phyloP scores from a whole-genome alignment of 345 rosid genomes.

The Corchorus capsularis region DNA sequence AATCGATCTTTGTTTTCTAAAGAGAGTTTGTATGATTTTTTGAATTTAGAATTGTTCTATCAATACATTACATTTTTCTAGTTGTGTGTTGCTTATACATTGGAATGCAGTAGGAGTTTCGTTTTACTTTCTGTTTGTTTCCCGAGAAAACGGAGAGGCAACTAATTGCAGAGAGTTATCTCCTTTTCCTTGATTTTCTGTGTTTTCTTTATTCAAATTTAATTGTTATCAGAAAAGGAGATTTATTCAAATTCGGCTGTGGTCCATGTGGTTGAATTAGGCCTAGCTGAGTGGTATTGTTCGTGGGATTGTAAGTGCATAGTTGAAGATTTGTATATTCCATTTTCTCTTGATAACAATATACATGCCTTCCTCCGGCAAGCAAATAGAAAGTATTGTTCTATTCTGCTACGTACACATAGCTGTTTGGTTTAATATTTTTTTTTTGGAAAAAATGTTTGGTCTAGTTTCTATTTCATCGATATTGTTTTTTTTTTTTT shows the following conservation, averaged over 20 bases:
- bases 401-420: neutral
- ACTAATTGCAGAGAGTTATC: neutral
- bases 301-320: neutral
- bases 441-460: neutral
- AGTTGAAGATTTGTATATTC: neutral
- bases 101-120: slow-evolving; percentile 17
- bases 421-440: neutral
- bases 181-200: neutral
- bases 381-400: neutral
- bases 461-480: neutral
- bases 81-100: slow-evolving; percentile 17
- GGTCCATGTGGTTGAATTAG: neutral
- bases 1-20: neutral
- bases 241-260: slow-evolving; percentile 2
- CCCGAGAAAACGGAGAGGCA: slow-evolving; percentile 1
- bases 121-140: slow-evolving; percentile 11
- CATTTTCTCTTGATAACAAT: neutral
- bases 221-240: neutral
- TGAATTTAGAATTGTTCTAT: neutral
- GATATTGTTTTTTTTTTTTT: neutral
- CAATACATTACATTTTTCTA: neutral
- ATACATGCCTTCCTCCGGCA: neutral
- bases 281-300: slow-evolving; percentile 4
- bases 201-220: neutral
- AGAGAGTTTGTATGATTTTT: neutral